Conservation (phyloP, 805 yeast species). For the Nakazawaea siamensis region DNA sequence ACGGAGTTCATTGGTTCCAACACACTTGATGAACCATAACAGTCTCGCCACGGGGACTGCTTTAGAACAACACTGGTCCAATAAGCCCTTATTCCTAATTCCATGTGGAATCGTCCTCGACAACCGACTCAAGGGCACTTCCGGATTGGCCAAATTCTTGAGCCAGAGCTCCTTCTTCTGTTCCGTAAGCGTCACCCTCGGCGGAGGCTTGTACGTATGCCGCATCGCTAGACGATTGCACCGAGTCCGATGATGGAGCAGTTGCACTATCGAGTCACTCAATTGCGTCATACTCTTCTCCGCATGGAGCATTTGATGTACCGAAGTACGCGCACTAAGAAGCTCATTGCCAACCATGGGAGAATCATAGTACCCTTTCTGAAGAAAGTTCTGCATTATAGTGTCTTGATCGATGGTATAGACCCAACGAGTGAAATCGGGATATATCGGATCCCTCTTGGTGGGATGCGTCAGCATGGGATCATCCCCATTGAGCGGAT, state of each 20-base stretch:
- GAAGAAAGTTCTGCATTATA: constrained; percentile 46
- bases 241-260: constrained; percentile 38
- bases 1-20: constrained; percentile 69
- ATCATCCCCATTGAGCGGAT: constrained; percentile 21
- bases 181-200: constrained; percentile 85
- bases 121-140: constrained; percentile 56
- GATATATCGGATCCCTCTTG: constrained; percentile 30
- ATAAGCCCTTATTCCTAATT: constrained; percentile 57
- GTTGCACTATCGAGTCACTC: constrained; percentile 39
- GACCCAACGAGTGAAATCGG: constrained; percentile 70
- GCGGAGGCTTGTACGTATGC: constrained; percentile 68
- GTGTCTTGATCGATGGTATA: constrained; percentile 48
- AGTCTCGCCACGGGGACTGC: constrained; percentile 75
- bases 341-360: constrained; percentile 60
- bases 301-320: constrained; percentile 26
- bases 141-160: constrained; percentile 62
- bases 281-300: constrained; percentile 26
- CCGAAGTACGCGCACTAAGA: constrained; percentile 56
- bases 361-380: constrained; percentile 63
- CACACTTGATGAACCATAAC: constrained; percentile 85
- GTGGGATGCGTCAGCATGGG: neutral
- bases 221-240: constrained; percentile 37
- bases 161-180: constrained; percentile 83
- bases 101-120: constrained; percentile 89
- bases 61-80: constrained; percentile 66